phyloP scores from a whole-genome alignment of 345 rosid genomes.

The Camelina sativa region DNA sequence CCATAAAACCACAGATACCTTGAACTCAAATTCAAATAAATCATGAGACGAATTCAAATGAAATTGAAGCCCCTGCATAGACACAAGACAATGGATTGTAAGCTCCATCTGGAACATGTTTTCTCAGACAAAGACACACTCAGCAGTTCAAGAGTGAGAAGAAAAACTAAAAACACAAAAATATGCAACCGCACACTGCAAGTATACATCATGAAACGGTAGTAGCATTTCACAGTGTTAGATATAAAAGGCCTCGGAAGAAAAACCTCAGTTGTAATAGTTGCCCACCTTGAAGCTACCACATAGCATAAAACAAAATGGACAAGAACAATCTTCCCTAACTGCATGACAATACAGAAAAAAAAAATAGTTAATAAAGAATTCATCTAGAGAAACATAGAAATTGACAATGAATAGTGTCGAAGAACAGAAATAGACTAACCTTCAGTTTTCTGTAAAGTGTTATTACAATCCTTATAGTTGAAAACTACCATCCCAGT shows the following conservation, averaged over 20 bases:
- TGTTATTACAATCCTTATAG: slow-evolving; percentile 70
- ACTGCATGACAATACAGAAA: slow-evolving; percentile 58
- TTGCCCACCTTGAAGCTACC: slow-evolving; percentile 75
- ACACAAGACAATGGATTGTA: slow-evolving; percentile 32
- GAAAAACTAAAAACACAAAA: neutral
- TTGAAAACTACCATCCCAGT: slow-evolving; percentile 79
- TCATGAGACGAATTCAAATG: slow-evolving; percentile 89
- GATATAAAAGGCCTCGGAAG: slow-evolving; percentile 16
- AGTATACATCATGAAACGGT: slow-evolving; percentile 12
- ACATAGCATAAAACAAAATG: slow-evolving; percentile 87
- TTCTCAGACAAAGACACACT: slow-evolving; percentile 13
- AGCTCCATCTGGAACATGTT: slow-evolving; percentile 16
- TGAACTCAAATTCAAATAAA: slow-evolving; percentile 82
- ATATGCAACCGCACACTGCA: neutral
- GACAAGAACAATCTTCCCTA: slow-evolving; percentile 89
- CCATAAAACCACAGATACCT: slow-evolving; percentile 70
- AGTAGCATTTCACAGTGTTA: slow-evolving; percentile 21
- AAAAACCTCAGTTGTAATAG: slow-evolving; percentile 28
- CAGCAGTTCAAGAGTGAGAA: neutral
- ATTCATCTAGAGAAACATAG: neutral
- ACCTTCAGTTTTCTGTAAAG: slow-evolving; percentile 89
- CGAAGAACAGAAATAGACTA: slow-evolving; percentile 7
- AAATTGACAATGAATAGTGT: neutral
- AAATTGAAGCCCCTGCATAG: slow-evolving; percentile 78
- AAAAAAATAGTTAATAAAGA: neutral